These are phyloP conservation scores for Macrophomina pseudophaseolina DNA, from an alignment of 2,329 filamentous ascomycete genomes.

Conservation along the genomic window DNA sequence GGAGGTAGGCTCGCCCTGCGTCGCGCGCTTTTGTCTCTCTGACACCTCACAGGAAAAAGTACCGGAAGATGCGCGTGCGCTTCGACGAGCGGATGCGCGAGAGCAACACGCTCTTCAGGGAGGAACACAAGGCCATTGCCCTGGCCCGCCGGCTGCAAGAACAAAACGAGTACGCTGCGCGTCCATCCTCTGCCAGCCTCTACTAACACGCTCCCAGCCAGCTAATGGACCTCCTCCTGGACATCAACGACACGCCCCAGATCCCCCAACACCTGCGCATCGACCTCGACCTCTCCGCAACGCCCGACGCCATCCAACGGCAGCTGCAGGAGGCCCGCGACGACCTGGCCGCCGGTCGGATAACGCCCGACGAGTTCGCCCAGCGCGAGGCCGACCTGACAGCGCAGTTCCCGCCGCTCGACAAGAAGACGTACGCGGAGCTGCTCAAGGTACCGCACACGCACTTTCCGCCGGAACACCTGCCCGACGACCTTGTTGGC, in stretches of 20 bases:
- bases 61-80: slow-evolving; percentile 82
- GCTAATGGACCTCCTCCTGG: slow-evolving; percentile 83
- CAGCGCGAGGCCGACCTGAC: slow-evolving; percentile 37
- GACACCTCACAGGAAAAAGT: slow-evolving; percentile 72
- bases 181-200: slow-evolving; percentile 18
- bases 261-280: slow-evolving; percentile 76
- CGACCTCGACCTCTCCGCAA: slow-evolving; percentile 59
- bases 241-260: slow-evolving; percentile 84
- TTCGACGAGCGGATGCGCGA: slow-evolving; percentile 81
- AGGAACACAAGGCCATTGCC: slow-evolving; percentile 79
- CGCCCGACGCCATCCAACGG: slow-evolving; percentile 34
- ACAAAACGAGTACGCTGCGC: slow-evolving; percentile 82
- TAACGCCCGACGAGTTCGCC: slow-evolving; percentile 40
- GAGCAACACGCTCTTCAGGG: slow-evolving; percentile 79
- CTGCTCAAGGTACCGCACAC: slow-evolving; percentile 51
- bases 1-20: slow-evolving; percentile 12
- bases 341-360: slow-evolving; percentile 38
- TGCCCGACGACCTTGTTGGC: slow-evolving; percentile 51
- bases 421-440: slow-evolving; percentile 39
- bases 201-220: slow-evolving; percentile 61
- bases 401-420: slow-evolving; percentile 34
- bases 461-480: slow-evolving; percentile 37
- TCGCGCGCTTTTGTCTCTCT: not conserved
- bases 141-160: slow-evolving; percentile 83
- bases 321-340: slow-evolving; percentile 41